Evolutionary conservation across 2,329 filamentous ascomycete species (phyloP).

Genomic region (Arthrobotrys iridis): DNA sequence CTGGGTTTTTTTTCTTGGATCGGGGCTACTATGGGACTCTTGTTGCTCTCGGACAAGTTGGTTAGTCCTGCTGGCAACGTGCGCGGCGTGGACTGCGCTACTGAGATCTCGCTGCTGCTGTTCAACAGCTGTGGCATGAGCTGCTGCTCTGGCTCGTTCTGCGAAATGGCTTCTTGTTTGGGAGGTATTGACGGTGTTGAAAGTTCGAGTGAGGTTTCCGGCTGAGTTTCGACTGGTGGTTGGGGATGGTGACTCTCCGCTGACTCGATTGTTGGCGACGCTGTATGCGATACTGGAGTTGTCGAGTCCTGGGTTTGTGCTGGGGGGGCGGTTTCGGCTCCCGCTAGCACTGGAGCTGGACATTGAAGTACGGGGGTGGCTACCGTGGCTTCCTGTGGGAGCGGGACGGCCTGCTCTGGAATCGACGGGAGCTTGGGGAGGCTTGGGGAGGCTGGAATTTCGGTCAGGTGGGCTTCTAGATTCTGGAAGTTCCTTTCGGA

Average conservation of each 20-base stretch:
- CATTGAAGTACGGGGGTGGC: slow-evolving; percentile 9
- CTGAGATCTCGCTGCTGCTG: slow-evolving; percentile 34
- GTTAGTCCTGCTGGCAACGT: slow-evolving; percentile 33
- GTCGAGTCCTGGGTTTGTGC: neutral
- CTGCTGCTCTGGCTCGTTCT: slow-evolving; percentile 14
- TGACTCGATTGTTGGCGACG: neutral
- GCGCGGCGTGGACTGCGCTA: slow-evolving; percentile 49
- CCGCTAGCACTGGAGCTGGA: neutral
- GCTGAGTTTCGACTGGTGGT: slow-evolving; percentile 16
- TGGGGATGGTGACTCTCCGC: neutral
- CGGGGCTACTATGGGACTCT: slow-evolving; percentile 6
- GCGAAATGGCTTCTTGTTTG: neutral
- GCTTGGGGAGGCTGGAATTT: slow-evolving; percentile 41
- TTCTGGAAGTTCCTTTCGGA: slow-evolving; percentile 35
- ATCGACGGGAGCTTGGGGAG: neutral
- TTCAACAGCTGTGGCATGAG: slow-evolving; percentile 1
- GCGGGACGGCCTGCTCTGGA: neutral
- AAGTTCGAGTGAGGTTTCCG: slow-evolving; percentile 10
- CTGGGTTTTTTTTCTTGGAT: slow-evolving; percentile 4
- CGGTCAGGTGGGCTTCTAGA: slow-evolving; percentile 45
- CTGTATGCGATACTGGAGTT: slow-evolving; percentile 24
- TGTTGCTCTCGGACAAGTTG: slow-evolving; percentile 29
- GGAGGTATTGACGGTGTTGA: slow-evolving; percentile 26
- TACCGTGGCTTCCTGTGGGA: neutral
- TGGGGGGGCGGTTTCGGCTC: slow-evolving; percentile 3